These are phyloP conservation scores for Amanita pallidorosea DNA, from an alignment of 768 basidiomycete genomes.

Conservation along the genomic window DNA sequence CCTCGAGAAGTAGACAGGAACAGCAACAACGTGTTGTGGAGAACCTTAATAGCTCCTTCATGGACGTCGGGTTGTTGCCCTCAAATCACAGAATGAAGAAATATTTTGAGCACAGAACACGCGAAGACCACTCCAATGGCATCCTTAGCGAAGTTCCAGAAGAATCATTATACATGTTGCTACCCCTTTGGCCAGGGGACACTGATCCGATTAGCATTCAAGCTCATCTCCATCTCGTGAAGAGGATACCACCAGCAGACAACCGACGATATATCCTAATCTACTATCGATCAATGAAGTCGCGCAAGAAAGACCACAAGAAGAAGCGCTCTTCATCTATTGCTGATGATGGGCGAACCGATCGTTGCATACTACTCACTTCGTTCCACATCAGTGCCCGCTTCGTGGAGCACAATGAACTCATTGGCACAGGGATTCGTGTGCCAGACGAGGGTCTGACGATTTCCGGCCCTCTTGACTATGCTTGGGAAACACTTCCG, in stretches of 20 bases:
- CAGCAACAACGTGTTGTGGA: slow-evolving; percentile 57
- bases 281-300: slow-evolving; percentile 36
- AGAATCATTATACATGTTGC: slow-evolving; percentile 71
- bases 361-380: slow-evolving; percentile 41
- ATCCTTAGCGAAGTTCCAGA: slow-evolving; percentile 53
- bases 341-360: slow-evolving; percentile 17
- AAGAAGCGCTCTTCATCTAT: neutral
- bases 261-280: slow-evolving; percentile 65
- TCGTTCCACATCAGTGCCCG: slow-evolving; percentile 70
- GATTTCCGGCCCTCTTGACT: slow-evolving; percentile 47
- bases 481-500: slow-evolving; percentile 38
- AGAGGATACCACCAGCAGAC: slow-evolving; percentile 32
- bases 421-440: slow-evolving; percentile 64
- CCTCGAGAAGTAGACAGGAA: slow-evolving; percentile 55
- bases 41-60: slow-evolving; percentile 66
- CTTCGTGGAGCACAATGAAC: slow-evolving; percentile 59
- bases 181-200: slow-evolving; percentile 77
- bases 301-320: slow-evolving; percentile 3
- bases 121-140: slow-evolving; percentile 15
- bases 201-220: slow-evolving; percentile 36
- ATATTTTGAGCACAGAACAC: slow-evolving; percentile 16
- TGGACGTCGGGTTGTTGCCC: slow-evolving; percentile 69
- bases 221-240: slow-evolving; percentile 12
- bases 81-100: slow-evolving; percentile 29
- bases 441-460: slow-evolving; percentile 63